These are phyloP conservation scores for Microdochium nivale DNA, from an alignment of 2,329 filamentous ascomycete genomes.

Conservation along the genomic window DNA sequence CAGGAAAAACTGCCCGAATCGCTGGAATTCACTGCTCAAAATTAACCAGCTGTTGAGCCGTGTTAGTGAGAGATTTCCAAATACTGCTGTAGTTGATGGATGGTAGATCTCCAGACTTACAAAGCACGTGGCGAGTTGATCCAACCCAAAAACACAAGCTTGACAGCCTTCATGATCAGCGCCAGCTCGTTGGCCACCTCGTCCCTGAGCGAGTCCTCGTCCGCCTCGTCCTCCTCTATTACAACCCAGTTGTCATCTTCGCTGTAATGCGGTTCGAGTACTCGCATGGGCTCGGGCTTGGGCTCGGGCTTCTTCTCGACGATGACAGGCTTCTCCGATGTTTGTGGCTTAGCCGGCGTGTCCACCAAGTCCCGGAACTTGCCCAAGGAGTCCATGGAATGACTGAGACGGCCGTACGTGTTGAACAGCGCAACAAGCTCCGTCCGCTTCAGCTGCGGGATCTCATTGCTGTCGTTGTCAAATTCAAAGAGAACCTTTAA, in stretches of 20 bases:
- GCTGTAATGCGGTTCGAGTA: slow-evolving; percentile 1
- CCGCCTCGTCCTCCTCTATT: slow-evolving; percentile 22
- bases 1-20: slow-evolving; percentile 41
- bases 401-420: slow-evolving; percentile 79
- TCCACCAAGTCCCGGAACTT: slow-evolving; percentile 56
- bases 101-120: slow-evolving; percentile 44
- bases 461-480: slow-evolving; percentile 55
- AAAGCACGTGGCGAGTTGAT: slow-evolving; percentile 54
- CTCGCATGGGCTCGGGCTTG: slow-evolving; percentile 20
- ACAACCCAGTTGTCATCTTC: slow-evolving; percentile 5
- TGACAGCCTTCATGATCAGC: slow-evolving; percentile 52
- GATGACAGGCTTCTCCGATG: slow-evolving; percentile 2
- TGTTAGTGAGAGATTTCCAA: slow-evolving; percentile 5
- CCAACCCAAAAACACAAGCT: slow-evolving; percentile 66
- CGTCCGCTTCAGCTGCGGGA: slow-evolving; percentile 70
- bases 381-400: slow-evolving; percentile 66
- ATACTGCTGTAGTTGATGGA: neutral
- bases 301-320: slow-evolving; percentile 10
- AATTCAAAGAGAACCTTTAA: slow-evolving; percentile 95
- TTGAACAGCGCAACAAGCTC: slow-evolving; percentile 94
- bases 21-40: slow-evolving; percentile 31
- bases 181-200: slow-evolving; percentile 47
- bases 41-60: slow-evolving; percentile 29
- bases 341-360: slow-evolving; percentile 8
- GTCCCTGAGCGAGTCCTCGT: slow-evolving; percentile 20